Percentiles rank a stretch among this genome's conserved stretches.
phyloP scores from a whole-genome alignment of 2,329 filamentous ascomycete genomes.

The Akanthomyces uredinophilus region DNA sequence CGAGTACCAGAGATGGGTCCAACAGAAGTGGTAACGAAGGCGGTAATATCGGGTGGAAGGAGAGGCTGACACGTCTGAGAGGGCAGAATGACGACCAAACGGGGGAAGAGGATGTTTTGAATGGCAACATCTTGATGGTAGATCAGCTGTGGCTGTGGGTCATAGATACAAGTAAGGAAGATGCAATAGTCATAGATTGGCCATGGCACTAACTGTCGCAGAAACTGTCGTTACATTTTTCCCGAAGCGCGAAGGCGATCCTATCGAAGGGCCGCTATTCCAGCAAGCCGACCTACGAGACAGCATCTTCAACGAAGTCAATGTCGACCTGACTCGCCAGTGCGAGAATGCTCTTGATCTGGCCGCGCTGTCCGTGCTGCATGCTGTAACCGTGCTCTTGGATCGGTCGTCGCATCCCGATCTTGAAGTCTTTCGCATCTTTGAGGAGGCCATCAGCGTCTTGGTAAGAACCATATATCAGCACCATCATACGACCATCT shows the following conservation, averaged over 20 bases:
- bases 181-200: neutral
- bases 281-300: conserved; percentile 58
- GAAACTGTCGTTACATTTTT: conserved; percentile 52
- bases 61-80: conserved; percentile 18
- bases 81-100: conserved; percentile 18
- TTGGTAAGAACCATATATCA: conserved; percentile 35
- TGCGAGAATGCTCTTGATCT: conserved; percentile 59
- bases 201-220: conserved; percentile 21
- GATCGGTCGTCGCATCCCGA: conserved; percentile 56
- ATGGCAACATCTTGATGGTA: conserved; percentile 60
- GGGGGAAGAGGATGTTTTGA: conserved; percentile 33
- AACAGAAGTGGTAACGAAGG: conserved; percentile 23
- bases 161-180: conserved; percentile 44
- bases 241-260: conserved; percentile 48
- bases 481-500: neutral
- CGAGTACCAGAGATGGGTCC: conserved; percentile 24
- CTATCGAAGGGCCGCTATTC: conserved; percentile 50
- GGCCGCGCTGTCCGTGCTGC: conserved; percentile 55
- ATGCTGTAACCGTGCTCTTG: conserved; percentile 57
- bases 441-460: conserved; percentile 61
- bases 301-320: conserved; percentile 61
- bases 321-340: conserved; percentile 56
- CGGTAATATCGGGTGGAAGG: conserved; percentile 26
- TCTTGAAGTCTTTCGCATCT: conserved; percentile 59
- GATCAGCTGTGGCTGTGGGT: conserved; percentile 62